Evolutionary conservation across 1,139 yeast genomes (phyloP).

Genomic region (Wickerhamomyces sp.): DNA sequence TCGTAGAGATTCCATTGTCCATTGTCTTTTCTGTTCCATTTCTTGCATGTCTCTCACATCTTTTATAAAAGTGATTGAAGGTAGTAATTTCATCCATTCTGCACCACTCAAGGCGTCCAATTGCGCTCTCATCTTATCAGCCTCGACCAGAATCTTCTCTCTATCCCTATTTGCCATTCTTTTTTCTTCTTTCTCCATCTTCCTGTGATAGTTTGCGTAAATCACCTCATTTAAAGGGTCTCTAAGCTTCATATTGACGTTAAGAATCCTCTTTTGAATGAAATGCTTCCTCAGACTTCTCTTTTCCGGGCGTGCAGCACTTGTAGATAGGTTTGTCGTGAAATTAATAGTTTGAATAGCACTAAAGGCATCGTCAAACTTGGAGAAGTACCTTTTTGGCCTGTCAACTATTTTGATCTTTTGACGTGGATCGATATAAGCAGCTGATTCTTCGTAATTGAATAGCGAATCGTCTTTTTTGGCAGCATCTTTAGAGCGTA

Average conservation of each 20-base stretch:
- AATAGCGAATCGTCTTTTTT: constrained; percentile 18
- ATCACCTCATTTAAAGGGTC: constrained; percentile 46
- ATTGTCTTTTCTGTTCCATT: constrained; percentile 41
- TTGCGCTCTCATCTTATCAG: constrained; percentile 45
- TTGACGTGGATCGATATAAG: constrained; percentile 12
- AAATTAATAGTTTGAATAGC: no score
- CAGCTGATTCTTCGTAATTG: constrained; percentile 22
- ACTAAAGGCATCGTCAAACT: no score
- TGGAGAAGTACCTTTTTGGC: no score
- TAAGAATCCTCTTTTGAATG: constrained; percentile 1
- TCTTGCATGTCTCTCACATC: constrained; percentile 46
- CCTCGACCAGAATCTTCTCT: constrained; percentile 44
- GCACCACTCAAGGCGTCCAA: constrained; percentile 42
- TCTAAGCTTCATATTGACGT: constrained; percentile 2
- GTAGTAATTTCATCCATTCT: constrained; percentile 53
- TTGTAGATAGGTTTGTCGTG: no score
- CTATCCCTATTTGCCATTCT: constrained; percentile 58
- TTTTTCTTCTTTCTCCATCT: constrained; percentile 64
- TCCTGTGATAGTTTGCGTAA: constrained; percentile 49
- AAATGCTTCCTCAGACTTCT: constrained; percentile 10
- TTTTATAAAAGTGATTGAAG: constrained; percentile 49
- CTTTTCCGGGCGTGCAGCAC: no score
- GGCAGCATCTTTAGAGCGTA: constrained; percentile 18
- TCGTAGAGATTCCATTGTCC: constrained; percentile 50
- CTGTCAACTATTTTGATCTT: constrained; percentile 1